Conservation (phyloP, 2,329 filamentous ascomycete species). For the Neurospora sp. region DNA sequence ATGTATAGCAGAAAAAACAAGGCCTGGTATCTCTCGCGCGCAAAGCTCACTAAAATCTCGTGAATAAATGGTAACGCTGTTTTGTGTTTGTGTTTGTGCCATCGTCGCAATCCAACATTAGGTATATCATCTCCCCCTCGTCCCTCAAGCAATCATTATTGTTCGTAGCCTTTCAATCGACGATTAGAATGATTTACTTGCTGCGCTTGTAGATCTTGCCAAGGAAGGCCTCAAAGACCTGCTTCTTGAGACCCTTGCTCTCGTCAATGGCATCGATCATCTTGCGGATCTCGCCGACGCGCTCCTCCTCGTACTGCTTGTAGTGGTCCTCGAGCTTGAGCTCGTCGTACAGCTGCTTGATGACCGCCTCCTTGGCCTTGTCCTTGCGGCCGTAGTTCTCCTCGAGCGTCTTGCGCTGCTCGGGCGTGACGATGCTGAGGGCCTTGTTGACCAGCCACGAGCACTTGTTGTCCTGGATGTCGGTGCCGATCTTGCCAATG, state of each 20-base stretch:
- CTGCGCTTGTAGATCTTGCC: slow-evolving; percentile 97
- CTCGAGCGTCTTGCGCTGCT: slow-evolving; percentile 81
- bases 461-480: slow-evolving; percentile 99
- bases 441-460: slow-evolving; percentile 97
- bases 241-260: slow-evolving; percentile 79
- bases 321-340: slow-evolving; percentile 76
- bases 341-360: slow-evolving; percentile 86
- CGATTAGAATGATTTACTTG: slow-evolving; percentile 50
- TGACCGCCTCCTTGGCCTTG: slow-evolving; percentile 64
- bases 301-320: slow-evolving; percentile 80
- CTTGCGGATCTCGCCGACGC: slow-evolving; percentile 63
- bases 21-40: neutral
- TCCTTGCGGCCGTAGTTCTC: slow-evolving; percentile 94
- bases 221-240: slow-evolving; percentile 80
- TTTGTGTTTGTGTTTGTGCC: neutral
- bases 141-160: neutral
- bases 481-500: slow-evolving; percentile 97
- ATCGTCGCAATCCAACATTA: neutral
- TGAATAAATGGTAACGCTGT: neutral
- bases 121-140: neutral
- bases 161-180: too few species aligned
- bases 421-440: slow-evolving; percentile 64
- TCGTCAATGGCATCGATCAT: slow-evolving; percentile 78
- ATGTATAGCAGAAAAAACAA: neutral
- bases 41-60: neutral